A percentile compares a stretch with the other conserved stretches of the same genome.
These are phyloP conservation scores for Chalara sp. DNA, from an alignment of 2,329 filamentous ascomycete species.

Conservation along the genomic window DNA sequence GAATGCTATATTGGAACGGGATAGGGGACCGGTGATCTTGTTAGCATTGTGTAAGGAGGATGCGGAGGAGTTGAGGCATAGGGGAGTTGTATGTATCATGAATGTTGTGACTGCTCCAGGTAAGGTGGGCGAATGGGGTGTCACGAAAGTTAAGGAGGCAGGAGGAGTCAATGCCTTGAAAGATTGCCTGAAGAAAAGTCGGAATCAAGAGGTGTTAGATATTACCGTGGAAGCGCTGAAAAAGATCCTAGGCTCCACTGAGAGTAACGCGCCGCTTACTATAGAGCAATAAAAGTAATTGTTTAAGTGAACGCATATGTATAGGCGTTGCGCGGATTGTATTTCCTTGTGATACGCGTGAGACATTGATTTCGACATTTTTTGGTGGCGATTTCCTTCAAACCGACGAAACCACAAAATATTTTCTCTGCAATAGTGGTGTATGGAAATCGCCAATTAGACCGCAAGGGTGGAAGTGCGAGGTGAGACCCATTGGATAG, in stretches of 20 bases:
- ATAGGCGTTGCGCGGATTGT: no score
- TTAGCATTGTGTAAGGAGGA: slow-evolving; percentile 73
- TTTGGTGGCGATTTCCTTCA: no score
- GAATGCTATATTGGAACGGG: slow-evolving; percentile 60
- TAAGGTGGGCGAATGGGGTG: slow-evolving; percentile 54
- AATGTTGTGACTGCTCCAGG: slow-evolving; percentile 67
- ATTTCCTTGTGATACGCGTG: no score
- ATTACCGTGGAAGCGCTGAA: slow-evolving; percentile 69
- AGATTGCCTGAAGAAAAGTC: slow-evolving; percentile 60
- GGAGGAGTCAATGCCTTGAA: slow-evolving; percentile 64
- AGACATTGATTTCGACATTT: no score
- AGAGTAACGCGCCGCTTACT: no score
- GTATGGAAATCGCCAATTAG: no score
- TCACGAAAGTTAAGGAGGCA: slow-evolving; percentile 52
- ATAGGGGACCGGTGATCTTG: slow-evolving; percentile 70
- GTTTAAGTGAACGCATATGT: no score
- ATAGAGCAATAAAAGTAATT: no score
- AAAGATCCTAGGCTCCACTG: slow-evolving; percentile 20
- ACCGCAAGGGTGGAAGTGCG: no score
- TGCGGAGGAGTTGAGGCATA: slow-evolving; percentile 58
- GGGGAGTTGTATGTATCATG: slow-evolving; percentile 68
- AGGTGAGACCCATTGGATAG: no score
- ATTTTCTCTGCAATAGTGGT: no score
- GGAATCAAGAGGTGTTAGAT: slow-evolving; percentile 63
- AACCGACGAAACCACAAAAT: no score